phyloP scores from a whole-genome alignment of 2,329 filamentous ascomycete genomes.

The Pseudogymnoascus sp. region DNA sequence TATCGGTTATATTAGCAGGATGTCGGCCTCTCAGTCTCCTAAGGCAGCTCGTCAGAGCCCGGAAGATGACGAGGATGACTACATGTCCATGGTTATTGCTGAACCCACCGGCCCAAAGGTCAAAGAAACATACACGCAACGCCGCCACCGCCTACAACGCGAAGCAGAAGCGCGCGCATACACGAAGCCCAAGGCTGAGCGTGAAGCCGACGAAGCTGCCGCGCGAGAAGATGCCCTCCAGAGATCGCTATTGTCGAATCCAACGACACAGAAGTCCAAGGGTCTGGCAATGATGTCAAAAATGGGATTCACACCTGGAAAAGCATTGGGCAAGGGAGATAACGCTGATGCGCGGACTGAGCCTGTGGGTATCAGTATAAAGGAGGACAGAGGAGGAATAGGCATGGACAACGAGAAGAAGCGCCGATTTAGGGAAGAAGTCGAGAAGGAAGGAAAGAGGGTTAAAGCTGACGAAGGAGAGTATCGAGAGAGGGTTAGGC shows the following conservation, averaged over 20 bases:
- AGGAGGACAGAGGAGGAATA: constrained; percentile 75
- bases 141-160: constrained; percentile 35
- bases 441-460: constrained; percentile 51
- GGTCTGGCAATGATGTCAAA: constrained; percentile 95
- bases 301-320: constrained; percentile 79
- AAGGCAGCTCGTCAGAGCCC: background rate
- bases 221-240: constrained; percentile 70
- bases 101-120: constrained; percentile 46
- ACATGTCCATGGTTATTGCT: constrained; percentile 91
- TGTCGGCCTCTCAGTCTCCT: background rate
- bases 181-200: constrained; percentile 75
- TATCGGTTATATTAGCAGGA: background rate
- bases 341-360: constrained; percentile 45
- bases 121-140: constrained; percentile 58
- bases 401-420: constrained; percentile 80
- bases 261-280: constrained; percentile 60
- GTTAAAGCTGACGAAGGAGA: constrained; percentile 59
- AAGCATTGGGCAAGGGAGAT: constrained; percentile 60
- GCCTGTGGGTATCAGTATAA: constrained; percentile 69
- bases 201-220: constrained; percentile 63
- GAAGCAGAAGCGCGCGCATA: constrained; percentile 62
- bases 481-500: constrained; percentile 64
- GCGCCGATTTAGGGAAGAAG: constrained; percentile 61
- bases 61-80: constrained; percentile 70
- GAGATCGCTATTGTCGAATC: constrained; percentile 59